Evolutionary conservation across 2,329 filamentous ascomycete genomes (phyloP).

Genomic region (Plectosphaerella plurivora): DNA sequence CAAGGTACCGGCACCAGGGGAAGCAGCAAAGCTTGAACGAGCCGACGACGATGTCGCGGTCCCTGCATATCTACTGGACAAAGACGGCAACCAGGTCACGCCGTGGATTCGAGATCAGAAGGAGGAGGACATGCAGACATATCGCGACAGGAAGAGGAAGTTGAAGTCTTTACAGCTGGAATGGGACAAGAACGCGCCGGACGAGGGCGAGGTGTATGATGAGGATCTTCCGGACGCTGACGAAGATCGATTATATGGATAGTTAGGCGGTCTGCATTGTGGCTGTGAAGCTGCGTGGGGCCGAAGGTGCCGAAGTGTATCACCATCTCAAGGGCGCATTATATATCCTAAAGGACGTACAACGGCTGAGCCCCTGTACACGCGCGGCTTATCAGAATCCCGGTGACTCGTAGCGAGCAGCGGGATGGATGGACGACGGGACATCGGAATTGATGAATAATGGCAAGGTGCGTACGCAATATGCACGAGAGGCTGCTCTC

Average conservation of each 20-base stretch:
- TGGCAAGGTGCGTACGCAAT: no score
- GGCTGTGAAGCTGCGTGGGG: no score
- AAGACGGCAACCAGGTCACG: constrained; percentile 51
- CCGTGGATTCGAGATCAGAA: constrained; percentile 49
- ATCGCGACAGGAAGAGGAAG: constrained; percentile 36
- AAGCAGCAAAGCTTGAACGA: constrained; percentile 6
- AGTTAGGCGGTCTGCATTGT: background rate
- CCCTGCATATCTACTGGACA: constrained; percentile 48
- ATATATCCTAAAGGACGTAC: no score
- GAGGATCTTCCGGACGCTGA: constrained; percentile 9
- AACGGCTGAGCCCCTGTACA: no score
- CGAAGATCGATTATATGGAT: background rate
- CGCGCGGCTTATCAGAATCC: no score
- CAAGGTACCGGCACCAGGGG: constrained; percentile 5
- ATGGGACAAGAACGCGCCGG: constrained; percentile 40
- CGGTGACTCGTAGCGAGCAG: no score
- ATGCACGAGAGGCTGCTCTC: no score
- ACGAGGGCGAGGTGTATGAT: constrained; percentile 32
- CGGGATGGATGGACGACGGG: no score
- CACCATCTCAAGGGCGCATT: no score
- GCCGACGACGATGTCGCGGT: constrained; percentile 20
- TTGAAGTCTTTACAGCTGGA: constrained; percentile 37
- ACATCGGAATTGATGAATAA: no score
- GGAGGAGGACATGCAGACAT: constrained; percentile 43
- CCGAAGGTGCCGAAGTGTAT: no score